A percentile compares a stretch with the other conserved stretches of the same genome.
phyloP scores from a whole-genome alignment of 768 basidiomycete genomes.

The Lenzites betulinus region DNA sequence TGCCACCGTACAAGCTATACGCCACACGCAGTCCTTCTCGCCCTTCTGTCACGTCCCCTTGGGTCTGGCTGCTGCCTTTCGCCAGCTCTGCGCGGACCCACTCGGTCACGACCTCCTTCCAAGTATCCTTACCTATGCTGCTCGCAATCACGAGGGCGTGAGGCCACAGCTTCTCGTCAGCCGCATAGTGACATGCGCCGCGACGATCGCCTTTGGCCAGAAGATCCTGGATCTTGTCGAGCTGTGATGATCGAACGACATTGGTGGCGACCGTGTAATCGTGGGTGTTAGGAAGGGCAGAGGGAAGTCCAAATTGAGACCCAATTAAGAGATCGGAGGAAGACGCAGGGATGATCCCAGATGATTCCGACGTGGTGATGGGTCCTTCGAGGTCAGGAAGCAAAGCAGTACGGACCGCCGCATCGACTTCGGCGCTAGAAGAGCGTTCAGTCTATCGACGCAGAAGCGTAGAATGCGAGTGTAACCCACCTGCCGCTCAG shows the following conservation, averaged over 20 bases:
- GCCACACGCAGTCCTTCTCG: constrained; percentile 77
- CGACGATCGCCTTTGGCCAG: constrained; percentile 83
- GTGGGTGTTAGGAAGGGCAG: constrained; percentile 34
- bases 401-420: constrained; percentile 72
- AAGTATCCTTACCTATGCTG: constrained; percentile 89
- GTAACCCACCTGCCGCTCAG: constrained; percentile 79
- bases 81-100: constrained; percentile 81
- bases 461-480: background rate
- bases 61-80: constrained; percentile 12
- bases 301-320: constrained; percentile 20
- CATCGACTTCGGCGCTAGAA: constrained; percentile 64
- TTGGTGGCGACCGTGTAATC: constrained; percentile 61
- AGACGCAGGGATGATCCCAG: constrained; percentile 10
- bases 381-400: constrained; percentile 49
- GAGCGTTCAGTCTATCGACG: background rate
- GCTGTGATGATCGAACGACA: constrained; percentile 57
- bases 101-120: constrained; percentile 88
- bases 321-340: constrained; percentile 27
- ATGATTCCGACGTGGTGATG: background rate
- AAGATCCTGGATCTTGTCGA: constrained; percentile 78
- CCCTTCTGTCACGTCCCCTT: constrained; percentile 42
- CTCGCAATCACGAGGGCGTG: constrained; percentile 96
- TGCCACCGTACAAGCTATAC: constrained; percentile 83
- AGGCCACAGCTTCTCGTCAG: constrained; percentile 89
- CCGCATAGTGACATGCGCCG: constrained; percentile 84